phyloP scores from a whole-genome alignment of 441 rosid species.

The Geranium incanum region DNA sequence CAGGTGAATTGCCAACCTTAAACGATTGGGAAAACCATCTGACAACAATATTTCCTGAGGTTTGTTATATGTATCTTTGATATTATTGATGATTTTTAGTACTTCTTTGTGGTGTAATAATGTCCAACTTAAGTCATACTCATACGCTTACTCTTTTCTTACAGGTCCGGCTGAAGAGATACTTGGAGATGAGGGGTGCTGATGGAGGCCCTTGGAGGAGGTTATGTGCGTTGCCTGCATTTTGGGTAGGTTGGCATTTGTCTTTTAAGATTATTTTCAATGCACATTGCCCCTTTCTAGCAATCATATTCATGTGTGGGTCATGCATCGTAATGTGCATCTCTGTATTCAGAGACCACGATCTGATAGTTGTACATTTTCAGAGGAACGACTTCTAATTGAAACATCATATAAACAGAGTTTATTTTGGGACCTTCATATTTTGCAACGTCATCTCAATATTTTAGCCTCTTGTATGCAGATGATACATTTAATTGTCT shows the following conservation, averaged over 20 bases:
- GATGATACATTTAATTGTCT: slow-evolving; percentile 1
- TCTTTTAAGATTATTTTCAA: not conserved
- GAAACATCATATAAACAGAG: not conserved
- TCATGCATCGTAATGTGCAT: not conserved
- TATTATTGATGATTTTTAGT: not conserved
- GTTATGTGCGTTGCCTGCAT: slow-evolving; percentile 90
- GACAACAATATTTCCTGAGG: slow-evolving; percentile 97
- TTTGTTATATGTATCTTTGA: slow-evolving; percentile 15
- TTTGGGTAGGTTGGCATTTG: slow-evolving; percentile 58
- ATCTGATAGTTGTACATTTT: not conserved
- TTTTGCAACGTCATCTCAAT: not conserved
- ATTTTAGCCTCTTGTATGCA: slow-evolving; percentile 15
- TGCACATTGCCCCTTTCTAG: not conserved
- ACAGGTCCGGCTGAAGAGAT: slow-evolving; percentile 92
- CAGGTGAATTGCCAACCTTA: slow-evolving; percentile 85
- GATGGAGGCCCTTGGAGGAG: slow-evolving; percentile 99
- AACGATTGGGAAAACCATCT: slow-evolving; percentile 98
- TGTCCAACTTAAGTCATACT: slow-evolving; percentile 17
- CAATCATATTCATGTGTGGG: not conserved
- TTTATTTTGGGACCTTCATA: not conserved
- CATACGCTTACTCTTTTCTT: slow-evolving; percentile 14
- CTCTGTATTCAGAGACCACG: not conserved
- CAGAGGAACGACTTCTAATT: not conserved
- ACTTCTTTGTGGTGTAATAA: not conserved
- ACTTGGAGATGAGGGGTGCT: slow-evolving; percentile 99